Evolutionary conservation across 495 filamentous ascomycete genomes (phyloP).

Genomic region (Viridothelium virens): DNA sequence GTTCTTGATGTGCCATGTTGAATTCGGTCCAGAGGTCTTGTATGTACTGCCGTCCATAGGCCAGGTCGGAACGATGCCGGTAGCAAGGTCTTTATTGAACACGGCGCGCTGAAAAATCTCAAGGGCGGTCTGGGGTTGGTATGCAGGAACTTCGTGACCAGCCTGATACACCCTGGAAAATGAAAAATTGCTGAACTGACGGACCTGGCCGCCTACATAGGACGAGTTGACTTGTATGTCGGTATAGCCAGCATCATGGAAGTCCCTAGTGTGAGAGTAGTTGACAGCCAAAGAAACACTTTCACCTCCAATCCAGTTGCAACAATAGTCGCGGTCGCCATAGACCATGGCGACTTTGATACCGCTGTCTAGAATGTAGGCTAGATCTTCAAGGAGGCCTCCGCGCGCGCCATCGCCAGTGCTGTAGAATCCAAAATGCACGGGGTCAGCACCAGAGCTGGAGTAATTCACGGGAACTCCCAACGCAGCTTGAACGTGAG

Average conservation of each 20-base stretch:
- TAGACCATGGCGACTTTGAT: constrained; percentile 37
- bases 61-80: constrained; percentile 42
- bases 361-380: constrained; percentile 45
- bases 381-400: constrained; percentile 45
- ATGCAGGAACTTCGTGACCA: constrained; percentile 54
- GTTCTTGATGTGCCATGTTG: constrained; percentile 48
- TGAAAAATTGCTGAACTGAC: constrained; percentile 51
- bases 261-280: constrained; percentile 23
- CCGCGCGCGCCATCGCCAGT: constrained; percentile 46
- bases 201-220: constrained; percentile 49
- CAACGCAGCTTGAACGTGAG: constrained; percentile 26
- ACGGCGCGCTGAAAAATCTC: constrained; percentile 50
- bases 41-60: constrained; percentile 35
- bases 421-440: constrained; percentile 24
- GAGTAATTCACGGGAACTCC: constrained; percentile 31
- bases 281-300: constrained; percentile 25
- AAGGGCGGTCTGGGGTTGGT: constrained; percentile 50
- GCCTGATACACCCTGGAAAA: constrained; percentile 54
- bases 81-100: constrained; percentile 49
- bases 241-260: constrained; percentile 48
- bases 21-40: constrained; percentile 42
- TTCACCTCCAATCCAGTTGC: constrained; percentile 35
- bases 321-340: constrained; percentile 30
- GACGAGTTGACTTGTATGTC: constrained; percentile 42
- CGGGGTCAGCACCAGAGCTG: constrained; percentile 11